Base-by-base conservation (phyloP, 1,284 basidiomycete species). In the Papiliotrema fonsecae region DNA sequence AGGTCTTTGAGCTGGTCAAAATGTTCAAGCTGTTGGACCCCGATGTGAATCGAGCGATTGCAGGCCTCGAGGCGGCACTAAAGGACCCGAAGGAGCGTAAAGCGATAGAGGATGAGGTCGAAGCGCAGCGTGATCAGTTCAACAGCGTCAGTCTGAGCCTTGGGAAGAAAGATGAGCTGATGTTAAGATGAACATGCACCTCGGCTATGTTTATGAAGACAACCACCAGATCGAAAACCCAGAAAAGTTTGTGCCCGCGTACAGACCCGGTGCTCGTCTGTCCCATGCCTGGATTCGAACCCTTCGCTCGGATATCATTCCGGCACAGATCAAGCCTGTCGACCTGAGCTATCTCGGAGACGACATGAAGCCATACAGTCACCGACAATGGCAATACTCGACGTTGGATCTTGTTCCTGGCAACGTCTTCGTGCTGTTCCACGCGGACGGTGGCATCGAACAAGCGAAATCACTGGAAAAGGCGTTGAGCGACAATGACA, bases 1-100 rank as follows among this genome's bases (percentile, higher is more conserved):
- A 56, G 34, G 53, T 62, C 48, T 62, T 62, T 26, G 47, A 38
- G n/a, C 54, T 62, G 11, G 45, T 62, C 41, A 62, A 60, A 34
- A 52, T 57, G 19, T 46, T 62, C 24, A 46, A 51, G 24, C 55
- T 45, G 31, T 56, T 55, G 18, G 44, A 50, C 10, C 47, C 54
- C 13, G 53, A 61, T 45, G 44, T 55, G 4, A 37, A 24, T 0
- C 35, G 42, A 1, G 55, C 60, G 4, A 49, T 54, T 13, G n/a
- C 11, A 13, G 49, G 55, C 41, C 59, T 62, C 57, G 41, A 30
- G 36, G 39, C 25, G n/a, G 48, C 47, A 4, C 49, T 62, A 37
- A 22, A n/a, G 9, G 57, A 62, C 50, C 53, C 54, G 4, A 38
- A 47, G 24, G 52, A 59, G 52, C 25, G 40, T 2, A 39, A 38